A percentile compares a stretch with the other conserved stretches of the same genome.
These are phyloP conservation scores for Apiospora rasikravindrae DNA, from an alignment of 2,329 filamentous ascomycete genomes.

Conservation along the genomic window DNA sequence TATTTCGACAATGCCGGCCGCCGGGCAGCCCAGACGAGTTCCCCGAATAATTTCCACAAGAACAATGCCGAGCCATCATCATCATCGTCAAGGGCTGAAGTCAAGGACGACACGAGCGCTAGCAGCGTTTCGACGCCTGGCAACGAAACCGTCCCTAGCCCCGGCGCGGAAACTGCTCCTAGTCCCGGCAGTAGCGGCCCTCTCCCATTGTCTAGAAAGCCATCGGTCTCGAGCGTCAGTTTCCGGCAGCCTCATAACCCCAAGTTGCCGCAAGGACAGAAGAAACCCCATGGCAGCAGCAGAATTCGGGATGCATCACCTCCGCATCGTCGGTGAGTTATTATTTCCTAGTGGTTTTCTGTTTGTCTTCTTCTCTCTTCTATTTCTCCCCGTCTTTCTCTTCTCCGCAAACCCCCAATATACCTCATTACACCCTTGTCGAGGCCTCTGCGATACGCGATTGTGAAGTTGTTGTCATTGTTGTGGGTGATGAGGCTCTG, in stretches of 20 bases:
- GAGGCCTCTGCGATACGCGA: not conserved
- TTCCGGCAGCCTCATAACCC: slow-evolving; percentile 52
- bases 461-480: not conserved
- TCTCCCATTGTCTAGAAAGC: slow-evolving; percentile 46
- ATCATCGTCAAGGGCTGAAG: slow-evolving; percentile 26
- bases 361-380: slow-evolving; percentile 17
- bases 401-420: not conserved
- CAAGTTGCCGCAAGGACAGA: slow-evolving; percentile 53
- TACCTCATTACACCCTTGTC: not conserved
- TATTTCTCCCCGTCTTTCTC: slow-evolving; percentile 16
- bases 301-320: slow-evolving; percentile 55
- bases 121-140: slow-evolving; percentile 41
- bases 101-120: slow-evolving; percentile 37
- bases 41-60: slow-evolving; percentile 18
- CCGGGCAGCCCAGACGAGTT: not conserved
- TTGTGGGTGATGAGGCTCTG: slow-evolving; percentile 19
- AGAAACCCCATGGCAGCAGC: slow-evolving; percentile 49
- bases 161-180: slow-evolving; percentile 38
- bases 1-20: slow-evolving; percentile 31
- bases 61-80: slow-evolving; percentile 22
- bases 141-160: slow-evolving; percentile 9
- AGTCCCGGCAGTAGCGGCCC: slow-evolving; percentile 40
- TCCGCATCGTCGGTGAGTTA: slow-evolving; percentile 54
- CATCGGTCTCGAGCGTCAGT: slow-evolving; percentile 53
- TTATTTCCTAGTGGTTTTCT: slow-evolving; percentile 20